Percentiles rank a stretch among this genome's conserved stretches.
Conservation (phyloP, 495 filamentous ascomycete species). For the Aspergillus olivimuriae region DNA sequence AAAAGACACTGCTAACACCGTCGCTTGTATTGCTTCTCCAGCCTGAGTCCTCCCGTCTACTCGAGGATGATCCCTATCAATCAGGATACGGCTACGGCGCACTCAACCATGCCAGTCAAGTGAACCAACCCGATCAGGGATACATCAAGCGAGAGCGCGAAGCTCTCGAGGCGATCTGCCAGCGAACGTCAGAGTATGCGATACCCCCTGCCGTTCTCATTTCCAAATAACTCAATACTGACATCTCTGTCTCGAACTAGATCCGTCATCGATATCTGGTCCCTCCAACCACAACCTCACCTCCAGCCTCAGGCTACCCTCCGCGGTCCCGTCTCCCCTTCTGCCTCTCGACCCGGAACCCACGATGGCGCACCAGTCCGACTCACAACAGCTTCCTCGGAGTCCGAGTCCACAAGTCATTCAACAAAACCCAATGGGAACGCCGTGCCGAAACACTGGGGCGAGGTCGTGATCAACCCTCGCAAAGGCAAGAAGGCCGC, state of each 20-base stretch:
- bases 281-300: constrained; percentile 42
- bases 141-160: constrained; percentile 45
- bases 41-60: constrained; percentile 46
- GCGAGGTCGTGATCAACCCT: constrained; percentile 41
- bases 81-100: constrained; percentile 42
- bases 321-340: constrained; percentile 24
- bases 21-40: constrained; percentile 11
- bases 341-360: constrained; percentile 21
- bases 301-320: constrained; percentile 43
- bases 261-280: constrained; percentile 47
- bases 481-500: constrained; percentile 31
- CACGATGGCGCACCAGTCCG: constrained; percentile 16
- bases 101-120: constrained; percentile 32
- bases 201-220: background rate
- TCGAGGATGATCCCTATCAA: constrained; percentile 48
- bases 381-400: constrained; percentile 13
- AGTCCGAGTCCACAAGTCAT: constrained; percentile 4
- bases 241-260: constrained; percentile 10
- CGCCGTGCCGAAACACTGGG: constrained; percentile 40
- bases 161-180: constrained; percentile 47
- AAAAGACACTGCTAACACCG: no score
- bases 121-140: constrained; percentile 43
- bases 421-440: constrained; percentile 16
- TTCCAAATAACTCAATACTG: background rate
- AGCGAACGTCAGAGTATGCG: constrained; percentile 46